phyloP scores from a whole-genome alignment of 2,329 filamentous ascomycete genomes.

The Ceratocystis diversiconidia region DNA sequence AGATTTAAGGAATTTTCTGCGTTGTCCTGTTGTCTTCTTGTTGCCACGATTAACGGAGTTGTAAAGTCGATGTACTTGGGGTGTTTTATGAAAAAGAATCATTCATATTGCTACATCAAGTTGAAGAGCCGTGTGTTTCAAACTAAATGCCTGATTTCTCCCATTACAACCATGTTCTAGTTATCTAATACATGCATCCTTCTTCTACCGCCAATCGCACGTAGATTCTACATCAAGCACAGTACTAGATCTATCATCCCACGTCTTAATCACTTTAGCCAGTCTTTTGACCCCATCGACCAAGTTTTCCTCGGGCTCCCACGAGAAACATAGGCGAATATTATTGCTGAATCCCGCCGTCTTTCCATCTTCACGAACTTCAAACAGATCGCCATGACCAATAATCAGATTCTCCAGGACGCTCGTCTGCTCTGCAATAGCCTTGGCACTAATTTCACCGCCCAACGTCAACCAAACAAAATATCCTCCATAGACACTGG shows the following conservation, averaged over 20 bases:
- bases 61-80: neutral
- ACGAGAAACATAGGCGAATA: conserved; percentile 56
- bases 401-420: conserved; percentile 52
- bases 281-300: conserved; percentile 54
- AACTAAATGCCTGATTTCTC: too few relatives aligned
- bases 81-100: neutral
- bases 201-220: conserved; percentile 9
- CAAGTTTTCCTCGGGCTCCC: conserved; percentile 52
- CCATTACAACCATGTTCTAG: too few relatives aligned
- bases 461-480: conserved; percentile 70
- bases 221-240: conserved; percentile 3
- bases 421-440: conserved; percentile 43
- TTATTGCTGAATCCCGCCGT: conserved; percentile 42
- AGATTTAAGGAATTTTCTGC: conserved; percentile 25
- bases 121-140: too few relatives aligned
- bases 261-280: conserved; percentile 30
- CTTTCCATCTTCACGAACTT: conserved; percentile 43
- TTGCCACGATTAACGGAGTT: neutral
- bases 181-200: neutral
- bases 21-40: neutral
- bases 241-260: conserved; percentile 22
- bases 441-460: conserved; percentile 32
- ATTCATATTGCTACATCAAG: too few relatives aligned
- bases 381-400: conserved; percentile 55
- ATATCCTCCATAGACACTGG: conserved; percentile 57